Evolutionary conservation across 1,284 basidiomycete species (phyloP), one percentile per base, ranked within the genome.

Genomic region (Xerocomus amazonicus): DNA sequence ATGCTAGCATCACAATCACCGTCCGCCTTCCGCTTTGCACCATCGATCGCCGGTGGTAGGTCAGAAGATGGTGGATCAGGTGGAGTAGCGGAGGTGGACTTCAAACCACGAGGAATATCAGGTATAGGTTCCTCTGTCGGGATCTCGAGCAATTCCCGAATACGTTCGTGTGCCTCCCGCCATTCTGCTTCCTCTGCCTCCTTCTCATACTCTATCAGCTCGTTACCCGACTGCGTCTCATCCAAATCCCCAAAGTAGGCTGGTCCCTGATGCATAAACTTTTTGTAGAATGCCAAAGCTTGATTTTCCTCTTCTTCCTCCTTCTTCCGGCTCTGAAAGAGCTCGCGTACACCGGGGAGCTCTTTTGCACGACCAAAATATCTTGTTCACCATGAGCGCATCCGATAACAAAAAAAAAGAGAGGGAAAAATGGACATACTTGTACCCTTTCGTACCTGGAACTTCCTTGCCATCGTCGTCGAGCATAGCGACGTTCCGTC

Each of bases 301-400:
- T 84, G 80, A 61, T 87, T 91, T 67, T 94, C 91, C 55, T 92
- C 87, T 36, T 90, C 89, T 56, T 92, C 89, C 45, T 92, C 83
- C 59, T 82, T 80, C 71, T 92, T 87, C 40, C 85, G 82, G 63
- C 86, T 84, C 61, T 86, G 78, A 65, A 99, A 97, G 31, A 99
- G 78, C 72, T 99, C 96, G 55, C 87, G 87, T 5, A 98, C 93
- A 42, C 97, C 96, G 0, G 96, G 97, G 5, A 99, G 76, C 47
- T 98, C 97, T 64, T 94, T 96, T 4, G 96, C 94, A 28, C 96
- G 84, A 45, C 96, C 97, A 72, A 99, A 99, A 71, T 98, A 98
- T 64, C 92, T 95, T 57, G 28, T 12, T 1, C 23, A 48, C 37
- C 9, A 19, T 48, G 48, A 51, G 32, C 32, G 51, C 6, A 50